phyloP scores from a whole-genome alignment of 371 early-diverging fungal genomes.

The Chytridium lagenaria region DNA sequence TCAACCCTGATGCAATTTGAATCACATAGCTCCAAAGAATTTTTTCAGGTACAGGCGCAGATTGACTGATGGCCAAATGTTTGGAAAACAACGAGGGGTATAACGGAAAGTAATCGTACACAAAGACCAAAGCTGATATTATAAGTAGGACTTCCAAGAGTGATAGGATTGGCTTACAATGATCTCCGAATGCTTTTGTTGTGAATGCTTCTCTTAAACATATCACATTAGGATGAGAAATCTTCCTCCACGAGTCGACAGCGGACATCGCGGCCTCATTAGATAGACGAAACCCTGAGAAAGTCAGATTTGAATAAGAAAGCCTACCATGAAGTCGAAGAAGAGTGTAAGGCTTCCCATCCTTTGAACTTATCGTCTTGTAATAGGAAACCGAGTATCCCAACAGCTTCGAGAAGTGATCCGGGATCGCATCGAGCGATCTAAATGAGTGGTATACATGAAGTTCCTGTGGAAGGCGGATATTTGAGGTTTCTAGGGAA shows the following conservation, averaged over 20 bases:
- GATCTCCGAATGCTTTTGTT: conserved; percentile 92
- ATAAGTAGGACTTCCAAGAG: conserved; percentile 14
- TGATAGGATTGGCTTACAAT: conserved; percentile 61
- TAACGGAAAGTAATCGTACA: conserved; percentile 90
- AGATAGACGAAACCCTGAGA: conserved; percentile 67
- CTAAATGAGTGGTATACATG: conserved; percentile 84
- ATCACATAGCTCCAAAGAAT: conserved; percentile 89
- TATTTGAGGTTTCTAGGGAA: neutral
- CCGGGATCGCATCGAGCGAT: conserved; percentile 69
- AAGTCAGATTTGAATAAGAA: conserved; percentile 1
- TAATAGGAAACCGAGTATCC: conserved; percentile 81
- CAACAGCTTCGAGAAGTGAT: conserved; percentile 63
- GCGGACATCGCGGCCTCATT: conserved; percentile 82
- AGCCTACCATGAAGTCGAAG: conserved; percentile 74
- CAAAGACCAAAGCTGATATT: conserved; percentile 74
- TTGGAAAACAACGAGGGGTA: conserved; percentile 72
- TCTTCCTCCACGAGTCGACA: conserved; percentile 81
- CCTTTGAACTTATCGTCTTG: conserved; percentile 80
- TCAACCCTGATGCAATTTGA: conserved; percentile 85
- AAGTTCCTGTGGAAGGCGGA: conserved; percentile 67
- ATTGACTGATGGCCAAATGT: conserved; percentile 54
- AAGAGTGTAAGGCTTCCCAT: conserved; percentile 83
- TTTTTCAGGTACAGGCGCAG: conserved; percentile 65
- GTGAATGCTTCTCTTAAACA: conserved; percentile 92
- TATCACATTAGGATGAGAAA: conserved; percentile 88